A percentile compares a stretch with the other conserved stretches of the same genome.
Conservation (phyloP, 1,284 basidiomycete species). For the Sanghuangporus sanghuang region DNA sequence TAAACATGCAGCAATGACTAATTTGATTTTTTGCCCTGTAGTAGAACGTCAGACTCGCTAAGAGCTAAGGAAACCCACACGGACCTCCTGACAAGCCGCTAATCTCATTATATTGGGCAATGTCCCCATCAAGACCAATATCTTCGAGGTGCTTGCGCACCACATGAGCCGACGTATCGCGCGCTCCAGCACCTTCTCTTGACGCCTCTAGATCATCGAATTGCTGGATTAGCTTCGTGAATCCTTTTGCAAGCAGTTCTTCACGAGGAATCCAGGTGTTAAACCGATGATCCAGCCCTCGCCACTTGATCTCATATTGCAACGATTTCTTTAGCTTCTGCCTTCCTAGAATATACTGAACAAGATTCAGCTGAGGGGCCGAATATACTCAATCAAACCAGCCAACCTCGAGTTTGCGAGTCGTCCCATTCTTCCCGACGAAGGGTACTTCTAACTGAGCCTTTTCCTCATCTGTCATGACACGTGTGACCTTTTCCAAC, state of each 20-base stretch:
- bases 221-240: slow-evolving; percentile 87
- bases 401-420: slow-evolving; percentile 83
- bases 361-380: slow-evolving; percentile 4
- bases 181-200: slow-evolving; percentile 85
- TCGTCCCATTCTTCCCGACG: slow-evolving; percentile 88
- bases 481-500: slow-evolving; percentile 89
- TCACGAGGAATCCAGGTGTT: slow-evolving; percentile 96
- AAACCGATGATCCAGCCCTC: slow-evolving; percentile 86
- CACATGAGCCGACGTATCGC: slow-evolving; percentile 76
- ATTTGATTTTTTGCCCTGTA: slow-evolving; percentile 92
- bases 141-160: slow-evolving; percentile 91
- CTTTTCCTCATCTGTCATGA: slow-evolving; percentile 86
- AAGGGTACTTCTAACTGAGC: slow-evolving; percentile 82
- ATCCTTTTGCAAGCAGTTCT: slow-evolving; percentile 84
- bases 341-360: slow-evolving; percentile 85
- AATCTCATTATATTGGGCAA: slow-evolving; percentile 96
- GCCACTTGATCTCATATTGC: slow-evolving; percentile 98
- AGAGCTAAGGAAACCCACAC: slow-evolving; percentile 23
- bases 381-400: slow-evolving; percentile 16
- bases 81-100: slow-evolving; percentile 81
- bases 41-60: slow-evolving; percentile 16
- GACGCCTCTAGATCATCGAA: slow-evolving; percentile 98
- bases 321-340: slow-evolving; percentile 97
- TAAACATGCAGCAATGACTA: slow-evolving; percentile 90
- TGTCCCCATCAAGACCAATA: slow-evolving; percentile 95